These are phyloP conservation scores for Nitzschia palea DNA, from an alignment of 108 stramenopile genomes.

Conservation along the genomic window DNA sequence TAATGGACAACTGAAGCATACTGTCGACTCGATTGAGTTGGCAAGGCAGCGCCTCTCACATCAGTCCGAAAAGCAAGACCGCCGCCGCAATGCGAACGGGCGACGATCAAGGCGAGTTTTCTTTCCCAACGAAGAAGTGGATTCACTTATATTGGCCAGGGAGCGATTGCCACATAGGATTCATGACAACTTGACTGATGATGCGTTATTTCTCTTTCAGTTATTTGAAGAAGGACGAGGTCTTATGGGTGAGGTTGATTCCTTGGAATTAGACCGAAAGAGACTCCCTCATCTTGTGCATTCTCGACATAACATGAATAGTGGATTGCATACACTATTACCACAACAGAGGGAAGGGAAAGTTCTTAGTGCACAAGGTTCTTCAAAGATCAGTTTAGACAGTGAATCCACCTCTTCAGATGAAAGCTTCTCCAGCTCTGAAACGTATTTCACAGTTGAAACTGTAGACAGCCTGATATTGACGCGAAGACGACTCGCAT, in stretches of 20 bases:
- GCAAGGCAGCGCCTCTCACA: background rate
- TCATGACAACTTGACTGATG: background rate
- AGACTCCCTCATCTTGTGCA: slow-evolving; percentile 5
- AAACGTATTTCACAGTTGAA: background rate
- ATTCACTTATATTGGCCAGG: slow-evolving; percentile 4
- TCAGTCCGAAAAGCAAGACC: too few relatives aligned
- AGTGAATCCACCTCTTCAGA: background rate
- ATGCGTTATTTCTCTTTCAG: background rate
- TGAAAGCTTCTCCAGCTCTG: background rate
- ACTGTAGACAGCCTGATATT: slow-evolving; percentile 17
- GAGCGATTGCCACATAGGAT: background rate
- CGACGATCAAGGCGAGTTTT: too few relatives aligned
- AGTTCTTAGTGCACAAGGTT: too few relatives aligned
- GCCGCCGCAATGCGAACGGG: too few relatives aligned
- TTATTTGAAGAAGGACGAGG: slow-evolving; percentile 8
- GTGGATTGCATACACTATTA: background rate
- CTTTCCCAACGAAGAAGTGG: slow-evolving; percentile 1
- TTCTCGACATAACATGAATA: background rate
- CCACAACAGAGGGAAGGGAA: too few relatives aligned
- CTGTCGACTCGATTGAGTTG: background rate
- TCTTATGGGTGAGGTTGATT: slow-evolving; percentile 10
- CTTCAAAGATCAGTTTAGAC: too few relatives aligned
- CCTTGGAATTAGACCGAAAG: background rate
- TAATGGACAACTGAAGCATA: background rate
- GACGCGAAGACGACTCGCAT: slow-evolving; percentile 9